Percentiles rank a stretch among this genome's conserved stretches.
Conservation (phyloP, 2,329 filamentous ascomycete species). For the Nannizzia gypsea region DNA sequence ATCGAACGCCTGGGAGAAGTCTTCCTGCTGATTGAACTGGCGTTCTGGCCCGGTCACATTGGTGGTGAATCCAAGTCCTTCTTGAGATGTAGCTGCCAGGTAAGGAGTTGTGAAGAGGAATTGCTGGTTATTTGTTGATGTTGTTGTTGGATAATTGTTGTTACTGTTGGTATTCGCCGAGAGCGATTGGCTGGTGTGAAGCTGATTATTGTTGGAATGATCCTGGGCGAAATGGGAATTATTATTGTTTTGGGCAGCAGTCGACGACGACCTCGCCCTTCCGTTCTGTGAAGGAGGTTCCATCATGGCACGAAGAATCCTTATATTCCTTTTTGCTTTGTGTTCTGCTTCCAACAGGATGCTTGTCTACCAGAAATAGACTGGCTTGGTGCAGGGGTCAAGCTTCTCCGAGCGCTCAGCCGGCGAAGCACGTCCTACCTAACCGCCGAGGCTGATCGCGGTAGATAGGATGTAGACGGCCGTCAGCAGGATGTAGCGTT, state of each 20-base stretch:
- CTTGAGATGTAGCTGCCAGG: conserved; percentile 19
- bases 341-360: neutral
- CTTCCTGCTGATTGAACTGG: conserved; percentile 24
- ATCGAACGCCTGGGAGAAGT: conserved; percentile 29
- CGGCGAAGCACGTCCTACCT: neutral
- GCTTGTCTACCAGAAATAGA: neutral
- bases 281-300: neutral
- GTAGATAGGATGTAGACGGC: neutral
- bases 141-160: neutral
- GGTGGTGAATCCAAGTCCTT: neutral
- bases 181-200: neutral
- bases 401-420: neutral
- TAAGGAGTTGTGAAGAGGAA: conserved; percentile 28
- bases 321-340: neutral
- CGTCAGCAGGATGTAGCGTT: neutral
- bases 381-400: neutral
- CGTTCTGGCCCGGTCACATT: conserved; percentile 19
- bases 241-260: neutral
- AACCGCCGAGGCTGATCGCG: conserved; percentile 2
- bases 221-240: conserved; percentile 3
- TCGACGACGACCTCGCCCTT: conserved; percentile 4
- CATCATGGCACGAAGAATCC: neutral
- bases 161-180: neutral
- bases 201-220: neutral
- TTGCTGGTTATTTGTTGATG: conserved; percentile 20